Evolutionary conservation across 2,329 filamentous ascomycete species (phyloP).

Genomic region (Coccinonectria pachysandricola): DNA sequence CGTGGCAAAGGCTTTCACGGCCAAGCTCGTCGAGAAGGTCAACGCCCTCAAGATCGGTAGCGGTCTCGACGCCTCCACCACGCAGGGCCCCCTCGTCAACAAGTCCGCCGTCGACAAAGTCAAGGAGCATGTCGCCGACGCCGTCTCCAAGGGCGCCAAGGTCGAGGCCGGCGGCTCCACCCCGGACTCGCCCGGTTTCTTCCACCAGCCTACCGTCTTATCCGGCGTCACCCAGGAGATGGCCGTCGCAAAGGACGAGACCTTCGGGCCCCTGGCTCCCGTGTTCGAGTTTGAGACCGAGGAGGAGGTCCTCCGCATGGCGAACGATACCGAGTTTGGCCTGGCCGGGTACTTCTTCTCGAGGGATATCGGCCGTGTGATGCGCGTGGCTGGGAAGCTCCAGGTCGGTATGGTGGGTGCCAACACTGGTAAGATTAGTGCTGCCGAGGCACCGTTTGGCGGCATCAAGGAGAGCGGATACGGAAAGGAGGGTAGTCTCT

Average conservation of each 20-base stretch:
- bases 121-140: constrained; percentile 51
- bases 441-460: constrained; percentile 25
- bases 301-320: constrained; percentile 26
- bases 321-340: constrained; percentile 31
- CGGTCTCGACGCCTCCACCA: constrained; percentile 16
- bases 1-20: constrained; percentile 20
- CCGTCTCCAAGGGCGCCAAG: constrained; percentile 48
- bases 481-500: constrained; percentile 32
- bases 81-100: constrained; percentile 44
- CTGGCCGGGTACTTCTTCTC: constrained; percentile 27
- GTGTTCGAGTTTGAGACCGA: constrained; percentile 25
- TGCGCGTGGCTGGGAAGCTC: constrained; percentile 39
- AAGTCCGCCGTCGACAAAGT: constrained; percentile 53
- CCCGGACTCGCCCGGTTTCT: constrained; percentile 52
- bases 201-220: constrained; percentile 64
- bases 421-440: constrained; percentile 24
- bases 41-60: constrained; percentile 19
- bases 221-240: constrained; percentile 34
- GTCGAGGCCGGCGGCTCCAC: constrained; percentile 48
- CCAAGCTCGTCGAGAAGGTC: constrained; percentile 20
- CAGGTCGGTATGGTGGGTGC: constrained; percentile 60
- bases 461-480: constrained; percentile 27
- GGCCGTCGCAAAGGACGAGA: constrained; percentile 21
- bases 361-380: constrained; percentile 25
- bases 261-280: constrained; percentile 22